A percentile compares a stretch with the other conserved stretches of the same genome.
Evolutionary conservation across 371 early-diverging fungal genomes (phyloP).

Genomic region (Lichtheimia corymbifera): DNA sequence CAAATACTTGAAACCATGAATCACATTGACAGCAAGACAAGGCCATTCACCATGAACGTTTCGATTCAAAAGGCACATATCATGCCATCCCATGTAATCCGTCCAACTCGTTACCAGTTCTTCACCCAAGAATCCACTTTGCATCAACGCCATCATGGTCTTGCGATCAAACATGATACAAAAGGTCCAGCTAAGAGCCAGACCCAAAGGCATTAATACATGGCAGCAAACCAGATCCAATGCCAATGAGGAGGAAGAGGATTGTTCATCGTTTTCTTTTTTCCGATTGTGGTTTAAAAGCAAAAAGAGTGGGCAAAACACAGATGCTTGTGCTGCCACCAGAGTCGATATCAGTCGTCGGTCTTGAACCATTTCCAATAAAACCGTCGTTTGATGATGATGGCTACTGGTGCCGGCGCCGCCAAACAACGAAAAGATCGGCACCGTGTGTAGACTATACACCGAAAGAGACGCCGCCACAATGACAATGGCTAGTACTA

Average conservation of each 20-base stretch:
- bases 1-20: constrained; percentile 28
- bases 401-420: not conserved
- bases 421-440: constrained; percentile 18
- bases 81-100: not conserved
- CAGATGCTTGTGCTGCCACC: constrained; percentile 47
- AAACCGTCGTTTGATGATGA: not conserved
- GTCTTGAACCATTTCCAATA: constrained; percentile 37
- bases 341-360: constrained; percentile 45
- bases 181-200: constrained; percentile 44
- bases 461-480: constrained; percentile 29
- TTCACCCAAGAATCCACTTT: not conserved
- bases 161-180: constrained; percentile 41
- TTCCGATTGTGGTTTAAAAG: constrained; percentile 13
- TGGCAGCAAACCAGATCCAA: constrained; percentile 31
- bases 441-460: constrained; percentile 27
- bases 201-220: constrained; percentile 40
- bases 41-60: constrained; percentile 2
- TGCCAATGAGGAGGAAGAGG: not conserved
- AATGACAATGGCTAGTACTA: constrained; percentile 28
- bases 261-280: not conserved
- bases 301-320: constrained; percentile 40
- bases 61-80: constrained; percentile 15
- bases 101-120: too few relatives aligned
- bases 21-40: constrained; percentile 18
- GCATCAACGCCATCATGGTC: constrained; percentile 15